Evolutionary conservation across 768 basidiomycete species (phyloP).

Genomic region (Tricholoma matsutake): DNA sequence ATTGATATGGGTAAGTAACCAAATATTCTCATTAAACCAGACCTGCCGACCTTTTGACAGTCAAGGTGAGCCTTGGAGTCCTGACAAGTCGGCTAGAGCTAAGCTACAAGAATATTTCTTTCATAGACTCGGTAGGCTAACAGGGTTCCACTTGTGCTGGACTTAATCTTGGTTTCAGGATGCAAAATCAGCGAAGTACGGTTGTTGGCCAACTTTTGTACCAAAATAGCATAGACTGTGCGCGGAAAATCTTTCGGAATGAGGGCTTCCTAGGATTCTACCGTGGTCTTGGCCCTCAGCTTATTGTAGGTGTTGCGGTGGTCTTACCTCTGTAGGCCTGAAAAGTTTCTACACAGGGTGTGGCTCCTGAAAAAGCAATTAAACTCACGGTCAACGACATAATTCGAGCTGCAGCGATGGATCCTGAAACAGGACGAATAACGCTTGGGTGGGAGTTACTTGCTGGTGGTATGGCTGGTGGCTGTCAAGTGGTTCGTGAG

Average conservation of each 20-base stretch:
- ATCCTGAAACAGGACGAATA: conserved; percentile 96
- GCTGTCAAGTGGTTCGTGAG: conserved; percentile 90
- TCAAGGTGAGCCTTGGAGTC: conserved; percentile 54
- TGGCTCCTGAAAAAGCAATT: conserved; percentile 97
- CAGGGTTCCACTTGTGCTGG: neutral
- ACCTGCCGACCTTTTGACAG: conserved; percentile 34
- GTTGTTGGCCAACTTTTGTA: conserved; percentile 97
- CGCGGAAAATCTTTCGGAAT: conserved; percentile 88
- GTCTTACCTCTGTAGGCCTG: neutral
- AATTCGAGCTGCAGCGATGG: conserved; percentile 77
- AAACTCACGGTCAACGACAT: conserved; percentile 97
- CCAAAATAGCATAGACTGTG: conserved; percentile 95
- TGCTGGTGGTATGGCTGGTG: conserved; percentile 92
- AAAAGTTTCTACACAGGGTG: conserved; percentile 52
- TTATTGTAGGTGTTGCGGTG: conserved; percentile 57
- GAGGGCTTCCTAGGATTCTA: conserved; percentile 97
- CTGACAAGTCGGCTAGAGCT: neutral
- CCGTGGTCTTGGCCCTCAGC: conserved; percentile 91
- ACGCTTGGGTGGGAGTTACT: conserved; percentile 85
- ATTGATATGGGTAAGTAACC: conserved; percentile 79
- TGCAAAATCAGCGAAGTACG: conserved; percentile 97
- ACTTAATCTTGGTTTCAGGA: conserved; percentile 40
- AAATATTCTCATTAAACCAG: neutral
- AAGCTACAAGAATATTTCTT: neutral
- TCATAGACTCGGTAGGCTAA: conserved; percentile 56